A percentile compares a stretch with the other conserved stretches of the same genome.
Conservation (phyloP, 1,284 basidiomycete genomes). For the Coniophora puteana region DNA sequence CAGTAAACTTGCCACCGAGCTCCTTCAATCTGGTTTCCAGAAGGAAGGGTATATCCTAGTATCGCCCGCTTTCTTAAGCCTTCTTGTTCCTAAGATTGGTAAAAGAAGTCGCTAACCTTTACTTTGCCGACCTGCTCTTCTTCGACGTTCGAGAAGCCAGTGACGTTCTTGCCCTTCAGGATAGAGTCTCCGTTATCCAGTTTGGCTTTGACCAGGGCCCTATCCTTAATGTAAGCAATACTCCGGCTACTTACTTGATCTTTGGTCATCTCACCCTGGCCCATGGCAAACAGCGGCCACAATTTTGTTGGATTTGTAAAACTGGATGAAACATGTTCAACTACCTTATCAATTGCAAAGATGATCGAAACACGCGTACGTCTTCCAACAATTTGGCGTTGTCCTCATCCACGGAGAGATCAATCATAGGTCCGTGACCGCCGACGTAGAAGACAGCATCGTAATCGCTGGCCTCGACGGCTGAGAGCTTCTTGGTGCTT, state of each 20-base stretch:
- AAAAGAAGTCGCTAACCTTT: conserved; percentile 30
- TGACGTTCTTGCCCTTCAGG: conserved; percentile 56
- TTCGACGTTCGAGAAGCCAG: conserved; percentile 72
- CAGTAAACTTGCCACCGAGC: conserved; percentile 65
- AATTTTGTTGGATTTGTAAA: conserved; percentile 58
- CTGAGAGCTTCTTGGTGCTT: conserved; percentile 57
- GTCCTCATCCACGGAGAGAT: conserved; percentile 54
- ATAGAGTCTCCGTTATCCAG: conserved; percentile 57
- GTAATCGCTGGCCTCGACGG: conserved; percentile 60
- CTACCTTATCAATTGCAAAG: background rate
- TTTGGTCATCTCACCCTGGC: conserved; percentile 40
- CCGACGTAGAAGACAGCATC: conserved; percentile 78
- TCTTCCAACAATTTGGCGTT: conserved; percentile 59
- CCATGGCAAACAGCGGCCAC: conserved; percentile 76
- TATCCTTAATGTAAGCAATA: conserved; percentile 13
- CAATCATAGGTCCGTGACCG: conserved; percentile 71
- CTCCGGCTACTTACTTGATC: background rate
- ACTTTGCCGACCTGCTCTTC: conserved; percentile 49
- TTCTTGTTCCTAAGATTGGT: background rate
- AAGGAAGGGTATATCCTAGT: conserved; percentile 60
- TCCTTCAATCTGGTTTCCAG: conserved; percentile 59
- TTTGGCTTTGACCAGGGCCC: conserved; percentile 51
- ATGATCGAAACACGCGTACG: conserved; percentile 30
- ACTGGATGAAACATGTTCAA: conserved; percentile 29
- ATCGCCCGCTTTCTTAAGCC: conserved; percentile 3